Conservation (phyloP, 345 rosid genomes). For the Cardamine resedifolia region DNA sequence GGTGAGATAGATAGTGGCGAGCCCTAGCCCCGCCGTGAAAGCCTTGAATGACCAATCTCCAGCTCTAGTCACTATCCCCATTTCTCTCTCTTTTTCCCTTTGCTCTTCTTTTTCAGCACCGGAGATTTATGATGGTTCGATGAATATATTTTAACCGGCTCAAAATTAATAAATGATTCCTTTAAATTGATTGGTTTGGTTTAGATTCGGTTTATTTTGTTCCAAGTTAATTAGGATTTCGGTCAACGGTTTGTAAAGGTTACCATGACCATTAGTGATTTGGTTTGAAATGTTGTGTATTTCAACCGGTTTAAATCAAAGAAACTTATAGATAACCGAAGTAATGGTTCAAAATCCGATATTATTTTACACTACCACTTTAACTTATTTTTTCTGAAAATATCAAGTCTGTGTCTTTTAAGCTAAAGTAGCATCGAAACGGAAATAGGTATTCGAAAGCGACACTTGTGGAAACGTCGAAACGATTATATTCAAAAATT, state of each 20-base stretch:
- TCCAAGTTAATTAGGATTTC: not conserved
- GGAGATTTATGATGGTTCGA: not conserved
- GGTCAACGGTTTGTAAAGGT: not conserved
- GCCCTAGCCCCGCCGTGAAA: constrained; percentile 73
- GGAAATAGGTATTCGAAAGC: too few species aligned
- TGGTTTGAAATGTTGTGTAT: too few species aligned
- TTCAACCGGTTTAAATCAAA: not conserved
- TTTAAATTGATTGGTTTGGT: not conserved
- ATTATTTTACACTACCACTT: too few species aligned
- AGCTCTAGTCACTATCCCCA: constrained; percentile 58
- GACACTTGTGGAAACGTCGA: too few species aligned
- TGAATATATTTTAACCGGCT: not conserved
- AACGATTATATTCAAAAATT: too few species aligned
- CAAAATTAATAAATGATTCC: not conserved
- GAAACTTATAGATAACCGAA: not conserved
- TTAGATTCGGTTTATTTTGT: not conserved
- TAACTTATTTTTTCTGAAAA: too few species aligned
- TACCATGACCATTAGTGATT: not conserved
- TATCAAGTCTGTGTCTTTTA: not conserved
- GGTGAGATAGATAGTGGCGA: constrained; percentile 70
- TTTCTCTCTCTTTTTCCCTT: constrained; percentile 20
- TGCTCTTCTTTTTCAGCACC: not conserved
- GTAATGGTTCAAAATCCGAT: not conserved
- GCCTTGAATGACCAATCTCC: constrained; percentile 76
- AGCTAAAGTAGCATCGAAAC: too few species aligned